phyloP scores from a whole-genome alignment of 2,329 filamentous ascomycete species.

The Venturia aucupariae region DNA sequence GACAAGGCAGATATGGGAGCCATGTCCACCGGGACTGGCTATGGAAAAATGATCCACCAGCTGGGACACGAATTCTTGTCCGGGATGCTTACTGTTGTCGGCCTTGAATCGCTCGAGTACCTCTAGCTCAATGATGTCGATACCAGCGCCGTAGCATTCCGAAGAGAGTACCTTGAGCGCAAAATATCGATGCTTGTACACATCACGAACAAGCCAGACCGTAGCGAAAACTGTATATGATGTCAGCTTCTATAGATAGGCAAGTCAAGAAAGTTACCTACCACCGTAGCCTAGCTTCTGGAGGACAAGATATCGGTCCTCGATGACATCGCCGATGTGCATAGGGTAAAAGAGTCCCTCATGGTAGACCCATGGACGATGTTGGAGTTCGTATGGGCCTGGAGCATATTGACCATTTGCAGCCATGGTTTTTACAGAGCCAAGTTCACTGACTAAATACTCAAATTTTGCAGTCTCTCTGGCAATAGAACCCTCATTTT shows the following conservation, averaged over 20 bases:
- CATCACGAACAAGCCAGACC: not conserved
- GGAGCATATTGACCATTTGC: not conserved
- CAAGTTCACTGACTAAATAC: not conserved
- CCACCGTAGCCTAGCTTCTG: not conserved
- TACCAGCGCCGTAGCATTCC: not conserved
- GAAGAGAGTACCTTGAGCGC: not conserved
- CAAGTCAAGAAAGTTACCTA: not conserved
- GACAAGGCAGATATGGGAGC: not conserved
- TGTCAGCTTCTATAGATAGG: not conserved
- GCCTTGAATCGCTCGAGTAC: not conserved
- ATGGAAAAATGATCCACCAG: not conserved
- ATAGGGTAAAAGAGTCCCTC: not conserved
- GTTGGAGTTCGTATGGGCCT: not conserved
- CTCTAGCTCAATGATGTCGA: not conserved
- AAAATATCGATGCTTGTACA: not conserved
- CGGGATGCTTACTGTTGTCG: not conserved
- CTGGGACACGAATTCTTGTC: not conserved
- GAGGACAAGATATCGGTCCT: not conserved
- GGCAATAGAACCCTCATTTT: not conserved
- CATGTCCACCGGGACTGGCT: not conserved
- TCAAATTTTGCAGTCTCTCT: not conserved
- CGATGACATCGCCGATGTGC: not conserved
- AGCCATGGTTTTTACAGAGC: not conserved
- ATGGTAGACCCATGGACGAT: not conserved
- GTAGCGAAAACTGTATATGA: not conserved